phyloP scores from a whole-genome alignment of 2,329 filamentous ascomycete species.

The Ceratocystis eucalypticola region DNA sequence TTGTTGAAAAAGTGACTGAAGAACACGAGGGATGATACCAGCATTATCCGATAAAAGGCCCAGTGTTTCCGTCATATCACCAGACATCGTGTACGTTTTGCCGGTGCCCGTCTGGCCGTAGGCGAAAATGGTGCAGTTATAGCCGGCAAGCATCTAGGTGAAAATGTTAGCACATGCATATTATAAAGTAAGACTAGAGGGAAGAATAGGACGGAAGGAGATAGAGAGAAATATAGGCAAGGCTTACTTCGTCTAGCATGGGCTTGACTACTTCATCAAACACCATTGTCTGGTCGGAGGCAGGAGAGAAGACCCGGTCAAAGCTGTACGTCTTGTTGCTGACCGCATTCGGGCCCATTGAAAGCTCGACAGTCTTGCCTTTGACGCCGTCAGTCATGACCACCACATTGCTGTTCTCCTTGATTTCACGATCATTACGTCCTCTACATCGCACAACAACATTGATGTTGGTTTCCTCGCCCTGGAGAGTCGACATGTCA shows the following conservation, averaged over 20 bases:
- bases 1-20: conserved; percentile 76
- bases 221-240: neutral
- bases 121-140: conserved; percentile 97
- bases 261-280: conserved; percentile 93
- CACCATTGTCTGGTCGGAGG: conserved; percentile 83
- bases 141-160: conserved; percentile 71
- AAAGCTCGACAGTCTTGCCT: conserved; percentile 69
- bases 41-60: conserved; percentile 82
- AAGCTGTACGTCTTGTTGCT: conserved; percentile 96
- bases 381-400: conserved; percentile 78
- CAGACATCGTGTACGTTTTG: conserved; percentile 99
- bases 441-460: conserved; percentile 92
- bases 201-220: neutral
- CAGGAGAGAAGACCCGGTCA: conserved; percentile 91
- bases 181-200: neutral
- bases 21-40: conserved; percentile 84
- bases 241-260: conserved; percentile 72
- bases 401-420: conserved; percentile 89
- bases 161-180: conserved; percentile 2
- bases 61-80: conserved; percentile 79
- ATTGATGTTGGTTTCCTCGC: conserved; percentile 90
- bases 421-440: conserved; percentile 80
- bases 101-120: conserved; percentile 97
- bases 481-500: conserved; percentile 37
- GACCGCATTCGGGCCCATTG: conserved; percentile 81